phyloP scores from a whole-genome alignment of 2,329 filamentous ascomycete species.

The Botrytis squamosa region DNA sequence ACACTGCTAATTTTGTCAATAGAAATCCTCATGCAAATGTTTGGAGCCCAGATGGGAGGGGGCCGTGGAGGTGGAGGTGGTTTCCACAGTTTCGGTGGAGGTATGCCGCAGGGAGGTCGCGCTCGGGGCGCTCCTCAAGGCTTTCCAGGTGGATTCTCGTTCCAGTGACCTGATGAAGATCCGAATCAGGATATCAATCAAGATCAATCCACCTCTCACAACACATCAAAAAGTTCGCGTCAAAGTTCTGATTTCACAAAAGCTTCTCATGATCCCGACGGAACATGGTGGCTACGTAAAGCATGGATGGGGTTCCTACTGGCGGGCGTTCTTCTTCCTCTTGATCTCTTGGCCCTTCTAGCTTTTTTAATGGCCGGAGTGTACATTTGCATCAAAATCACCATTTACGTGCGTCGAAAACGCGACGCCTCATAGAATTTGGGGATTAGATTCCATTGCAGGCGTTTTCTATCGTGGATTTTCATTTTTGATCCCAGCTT shows the following conservation, averaged over 20 bases:
- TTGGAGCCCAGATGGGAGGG: conserved; percentile 43
- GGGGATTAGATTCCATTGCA: conserved; percentile 35
- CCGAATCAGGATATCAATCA: conserved; percentile 16
- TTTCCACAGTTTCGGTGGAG: conserved; percentile 48
- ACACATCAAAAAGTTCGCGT: conserved; percentile 10
- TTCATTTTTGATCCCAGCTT: conserved; percentile 15
- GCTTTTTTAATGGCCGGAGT: conserved; percentile 30
- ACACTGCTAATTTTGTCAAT: conserved; percentile 4
- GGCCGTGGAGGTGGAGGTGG: conserved; percentile 52
- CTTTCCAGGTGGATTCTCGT: conserved; percentile 57
- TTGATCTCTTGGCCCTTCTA: conserved; percentile 36
- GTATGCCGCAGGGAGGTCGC: conserved; percentile 44
- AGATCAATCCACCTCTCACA: conserved; percentile 10
- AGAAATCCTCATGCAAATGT: conserved; percentile 41
- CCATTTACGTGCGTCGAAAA: conserved; percentile 30
- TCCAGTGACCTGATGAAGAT: conserved; percentile 47
- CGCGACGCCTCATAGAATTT: conserved; percentile 34
- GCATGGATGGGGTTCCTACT: conserved; percentile 36
- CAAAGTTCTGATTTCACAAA: conserved; percentile 19
- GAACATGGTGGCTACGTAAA: conserved; percentile 32
- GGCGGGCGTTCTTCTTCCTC: conserved; percentile 36
- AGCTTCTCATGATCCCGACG: conserved; percentile 25
- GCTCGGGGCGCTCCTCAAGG: conserved; percentile 40
- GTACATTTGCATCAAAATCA: conserved; percentile 34
- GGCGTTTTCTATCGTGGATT: conserved; percentile 24